These are phyloP conservation scores for Piromyces sp. DNA, from an alignment of 192 early-diverging fungal species.

Conservation along the genomic window DNA sequence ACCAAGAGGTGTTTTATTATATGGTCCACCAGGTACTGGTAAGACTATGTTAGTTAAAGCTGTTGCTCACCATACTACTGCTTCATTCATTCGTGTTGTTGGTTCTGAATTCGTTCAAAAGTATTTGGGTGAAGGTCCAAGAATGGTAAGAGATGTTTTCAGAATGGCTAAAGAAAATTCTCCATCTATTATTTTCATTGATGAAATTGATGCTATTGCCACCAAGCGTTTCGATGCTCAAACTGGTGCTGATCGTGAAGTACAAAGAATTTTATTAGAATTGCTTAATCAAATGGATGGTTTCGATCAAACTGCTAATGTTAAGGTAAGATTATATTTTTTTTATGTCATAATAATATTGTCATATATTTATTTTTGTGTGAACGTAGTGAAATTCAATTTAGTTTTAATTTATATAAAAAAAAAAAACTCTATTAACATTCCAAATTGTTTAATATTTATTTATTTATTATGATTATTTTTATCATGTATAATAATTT, in stretches of 20 bases:
- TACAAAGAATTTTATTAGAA: constrained; percentile 92
- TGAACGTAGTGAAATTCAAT: too few relatives aligned
- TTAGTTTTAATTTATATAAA: too few relatives aligned
- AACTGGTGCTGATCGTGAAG: constrained; percentile 95
- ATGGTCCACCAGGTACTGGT: constrained; percentile 94
- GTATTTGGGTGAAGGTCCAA: constrained; percentile 92
- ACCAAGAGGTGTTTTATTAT: constrained; percentile 92
- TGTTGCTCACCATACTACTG: constrained; percentile 93
- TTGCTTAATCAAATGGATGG: constrained; percentile 99
- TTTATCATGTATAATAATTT: too few relatives aligned
- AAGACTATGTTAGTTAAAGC: constrained; percentile 99
- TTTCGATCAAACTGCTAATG: constrained; percentile 92
- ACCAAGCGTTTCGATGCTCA: constrained; percentile 97
- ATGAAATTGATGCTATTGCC: constrained; percentile 96
- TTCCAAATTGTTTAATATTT: too few relatives aligned
- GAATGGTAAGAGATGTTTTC: constrained; percentile 96
- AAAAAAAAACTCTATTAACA: too few relatives aligned
- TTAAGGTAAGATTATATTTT: constrained; percentile 68
- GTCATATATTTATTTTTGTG: too few relatives aligned
- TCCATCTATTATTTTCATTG: constrained; percentile 94
- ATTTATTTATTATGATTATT: too few relatives aligned
- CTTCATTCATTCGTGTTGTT: constrained; percentile 88
- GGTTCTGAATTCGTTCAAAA: constrained; percentile 99
- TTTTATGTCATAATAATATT: too few relatives aligned
- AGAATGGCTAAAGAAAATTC: constrained; percentile 90